phyloP scores from a whole-genome alignment of 768 basidiomycete genomes.

The Mycena rebaudengoi region DNA sequence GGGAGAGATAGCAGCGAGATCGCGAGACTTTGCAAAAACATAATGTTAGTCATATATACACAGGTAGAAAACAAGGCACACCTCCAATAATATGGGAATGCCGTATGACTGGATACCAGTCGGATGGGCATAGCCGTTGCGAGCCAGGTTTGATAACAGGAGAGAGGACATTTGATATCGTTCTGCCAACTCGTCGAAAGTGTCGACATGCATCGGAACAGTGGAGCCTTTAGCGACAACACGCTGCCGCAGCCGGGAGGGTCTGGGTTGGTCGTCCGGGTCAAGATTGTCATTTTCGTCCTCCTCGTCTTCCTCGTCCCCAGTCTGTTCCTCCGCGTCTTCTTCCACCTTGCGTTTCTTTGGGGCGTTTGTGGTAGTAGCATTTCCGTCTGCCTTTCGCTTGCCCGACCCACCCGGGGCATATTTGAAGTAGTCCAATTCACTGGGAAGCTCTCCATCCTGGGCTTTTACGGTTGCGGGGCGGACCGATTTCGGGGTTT shows the following conservation, averaged over 20 bases:
- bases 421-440: slow-evolving; percentile 94
- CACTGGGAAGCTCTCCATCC: slow-evolving; percentile 69
- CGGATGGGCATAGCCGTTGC: slow-evolving; percentile 69
- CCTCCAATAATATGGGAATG: slow-evolving; percentile 83
- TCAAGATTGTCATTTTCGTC: slow-evolving; percentile 25
- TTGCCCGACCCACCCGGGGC: slow-evolving; percentile 65
- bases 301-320: slow-evolving; percentile 30
- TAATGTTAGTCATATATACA: slow-evolving; percentile 15
- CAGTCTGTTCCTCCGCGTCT: slow-evolving; percentile 36
- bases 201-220: slow-evolving; percentile 65
- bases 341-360: slow-evolving; percentile 47
- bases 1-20: slow-evolving; percentile 94
- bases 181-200: slow-evolving; percentile 66
- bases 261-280: slow-evolving; percentile 27
- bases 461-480: slow-evolving; percentile 14
- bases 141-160: slow-evolving; percentile 69
- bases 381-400: slow-evolving; percentile 49
- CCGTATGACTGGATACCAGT: slow-evolving; percentile 86
- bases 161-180: slow-evolving; percentile 67
- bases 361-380: slow-evolving; percentile 27
- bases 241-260: slow-evolving; percentile 56
- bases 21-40: slow-evolving; percentile 64
- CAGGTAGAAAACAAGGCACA: slow-evolving; percentile 43
- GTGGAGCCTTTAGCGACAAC: slow-evolving; percentile 78
- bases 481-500: slow-evolving; percentile 29